A percentile compares a stretch with the other conserved stretches of the same genome.
These are phyloP conservation scores for Coniochaeta sp. DNA, from an alignment of 2,329 filamentous ascomycete genomes.

Conservation along the genomic window DNA sequence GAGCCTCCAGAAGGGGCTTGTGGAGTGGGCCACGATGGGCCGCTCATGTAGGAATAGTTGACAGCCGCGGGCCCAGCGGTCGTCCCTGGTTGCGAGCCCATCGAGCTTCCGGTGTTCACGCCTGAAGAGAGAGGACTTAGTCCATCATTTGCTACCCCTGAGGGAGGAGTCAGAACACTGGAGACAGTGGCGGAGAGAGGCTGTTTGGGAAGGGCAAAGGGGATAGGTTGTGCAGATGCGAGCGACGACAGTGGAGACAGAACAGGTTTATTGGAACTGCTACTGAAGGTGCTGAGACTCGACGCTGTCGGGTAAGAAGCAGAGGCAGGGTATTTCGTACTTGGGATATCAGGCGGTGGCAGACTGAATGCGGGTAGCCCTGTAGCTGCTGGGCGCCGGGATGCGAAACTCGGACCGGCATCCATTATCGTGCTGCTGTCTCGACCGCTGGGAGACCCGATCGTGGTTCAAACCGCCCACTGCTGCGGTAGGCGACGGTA, in stretches of 20 bases:
- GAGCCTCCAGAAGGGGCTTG: constrained; percentile 31
- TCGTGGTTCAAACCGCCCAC: neutral
- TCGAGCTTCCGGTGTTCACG: constrained; percentile 52
- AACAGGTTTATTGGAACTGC: constrained; percentile 16
- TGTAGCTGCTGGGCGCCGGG: constrained; percentile 62
- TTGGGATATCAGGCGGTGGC: constrained; percentile 46
- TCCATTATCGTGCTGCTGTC: neutral
- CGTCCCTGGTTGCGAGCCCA: constrained; percentile 44
- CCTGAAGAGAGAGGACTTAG: constrained; percentile 56
- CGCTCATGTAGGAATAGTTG: constrained; percentile 46
- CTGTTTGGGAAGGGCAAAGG: constrained; percentile 18
- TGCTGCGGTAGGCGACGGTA: neutral
- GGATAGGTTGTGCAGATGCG: constrained; percentile 15
- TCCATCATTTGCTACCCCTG: constrained; percentile 49
- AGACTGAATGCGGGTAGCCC: constrained; percentile 64
- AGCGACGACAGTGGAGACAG: constrained; percentile 7
- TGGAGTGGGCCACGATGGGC: constrained; percentile 48
- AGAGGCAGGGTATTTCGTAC: constrained; percentile 29
- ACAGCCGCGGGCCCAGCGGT: constrained; percentile 30
- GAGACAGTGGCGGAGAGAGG: constrained; percentile 23
- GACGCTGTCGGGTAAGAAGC: constrained; percentile 25
- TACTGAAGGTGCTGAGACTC: constrained; percentile 39
- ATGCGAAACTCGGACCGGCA: constrained; percentile 52
- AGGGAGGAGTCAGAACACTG: constrained; percentile 30
- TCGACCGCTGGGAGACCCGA: neutral